Evolutionary conservation across 768 basidiomycete genomes (phyloP), one percentile per base, ranked within the genome.

Genomic region (Mycena leptocephala): DNA sequence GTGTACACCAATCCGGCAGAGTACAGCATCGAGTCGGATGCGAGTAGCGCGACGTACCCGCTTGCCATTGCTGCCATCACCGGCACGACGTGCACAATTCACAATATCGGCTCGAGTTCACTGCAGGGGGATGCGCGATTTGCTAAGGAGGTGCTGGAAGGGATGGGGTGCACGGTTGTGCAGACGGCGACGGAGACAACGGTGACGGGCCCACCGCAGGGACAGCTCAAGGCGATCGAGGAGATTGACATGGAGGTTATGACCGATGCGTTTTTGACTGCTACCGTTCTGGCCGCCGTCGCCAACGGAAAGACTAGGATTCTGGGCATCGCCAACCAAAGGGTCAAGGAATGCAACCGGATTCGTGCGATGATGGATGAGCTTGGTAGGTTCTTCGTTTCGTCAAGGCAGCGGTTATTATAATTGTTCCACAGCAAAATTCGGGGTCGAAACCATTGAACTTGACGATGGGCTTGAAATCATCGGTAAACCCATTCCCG

Each of bases 181-280:
- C 98, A 99, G 87, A 97, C 97, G 0, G 91, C 89, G 32, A 94
- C 92, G 0, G 93, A 95, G 83, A 99, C 98, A 11, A 98, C 96
- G 13, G 98, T 99, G 39, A 93, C 91, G 0, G 98, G 98, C 0
- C 98, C 98, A 4, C 93, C 95, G 0, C 85, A 93, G 16, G 96
- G 97, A 0, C 88, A 92, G 79, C 89, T 99, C 62, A 93, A 93
- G 78, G 95, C 95, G 2, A 89, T 98, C 63, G 95, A 95, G 65
- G 91, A 93, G 79, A 92, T 99, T 26, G 96, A 99, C 82, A 99
- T 99, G 98, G 97, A 98, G 84, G 93, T 94, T n/a, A 99, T 99
- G 98, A 99, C 98, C 9, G 98, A 99, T 83, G 98, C 98, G 26
- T 99, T 99, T 88, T 90, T 99, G 86, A 99, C 97, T 3, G 98